Evolutionary conservation across 495 filamentous ascomycete species (phyloP).

Genomic region (Penicillium antarcticum): DNA sequence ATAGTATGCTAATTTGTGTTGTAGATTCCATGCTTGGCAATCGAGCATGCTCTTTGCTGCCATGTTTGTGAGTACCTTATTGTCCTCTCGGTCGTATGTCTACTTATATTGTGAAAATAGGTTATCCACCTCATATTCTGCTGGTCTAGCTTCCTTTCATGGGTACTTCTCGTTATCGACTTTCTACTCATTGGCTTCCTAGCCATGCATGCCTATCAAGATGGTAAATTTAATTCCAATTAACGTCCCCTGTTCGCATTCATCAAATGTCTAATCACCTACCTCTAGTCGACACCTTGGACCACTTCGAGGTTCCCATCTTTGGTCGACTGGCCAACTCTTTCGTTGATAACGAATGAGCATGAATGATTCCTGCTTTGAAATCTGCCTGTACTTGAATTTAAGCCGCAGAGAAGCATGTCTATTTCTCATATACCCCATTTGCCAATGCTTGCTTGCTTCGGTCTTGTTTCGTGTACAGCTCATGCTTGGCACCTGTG

Average conservation of each 20-base stretch:
- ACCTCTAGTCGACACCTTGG: constrained; percentile 72
- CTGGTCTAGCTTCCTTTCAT: constrained; percentile 80
- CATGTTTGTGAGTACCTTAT: constrained; percentile 61
- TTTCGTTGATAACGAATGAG: constrained; percentile 87
- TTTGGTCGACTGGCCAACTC: constrained; percentile 75
- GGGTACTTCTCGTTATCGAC: constrained; percentile 75
- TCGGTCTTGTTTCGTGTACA: background rate
- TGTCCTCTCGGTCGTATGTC: background rate
- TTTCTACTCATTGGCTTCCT: constrained; percentile 73
- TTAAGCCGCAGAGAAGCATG: constrained; percentile 4
- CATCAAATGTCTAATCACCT: background rate
- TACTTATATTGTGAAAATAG: constrained; percentile 22
- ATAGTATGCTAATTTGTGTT: constrained; percentile 6
- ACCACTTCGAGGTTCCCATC: constrained; percentile 88
- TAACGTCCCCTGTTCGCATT: background rate
- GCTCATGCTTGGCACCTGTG: background rate
- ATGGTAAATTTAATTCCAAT: constrained; percentile 52
- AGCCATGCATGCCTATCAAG: constrained; percentile 73
- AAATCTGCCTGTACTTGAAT: constrained; percentile 13
- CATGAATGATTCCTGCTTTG: background rate
- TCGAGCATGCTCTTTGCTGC: constrained; percentile 80
- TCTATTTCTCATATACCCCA: constrained; percentile 22
- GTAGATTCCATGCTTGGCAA: constrained; percentile 95
- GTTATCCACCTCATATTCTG: constrained; percentile 78
- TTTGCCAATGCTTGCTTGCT: constrained; percentile 6